A percentile compares a stretch with the other conserved stretches of the same genome.
Evolutionary conservation across 257 asterid species (phyloP).

Genomic region (Rhazya stricta): DNA sequence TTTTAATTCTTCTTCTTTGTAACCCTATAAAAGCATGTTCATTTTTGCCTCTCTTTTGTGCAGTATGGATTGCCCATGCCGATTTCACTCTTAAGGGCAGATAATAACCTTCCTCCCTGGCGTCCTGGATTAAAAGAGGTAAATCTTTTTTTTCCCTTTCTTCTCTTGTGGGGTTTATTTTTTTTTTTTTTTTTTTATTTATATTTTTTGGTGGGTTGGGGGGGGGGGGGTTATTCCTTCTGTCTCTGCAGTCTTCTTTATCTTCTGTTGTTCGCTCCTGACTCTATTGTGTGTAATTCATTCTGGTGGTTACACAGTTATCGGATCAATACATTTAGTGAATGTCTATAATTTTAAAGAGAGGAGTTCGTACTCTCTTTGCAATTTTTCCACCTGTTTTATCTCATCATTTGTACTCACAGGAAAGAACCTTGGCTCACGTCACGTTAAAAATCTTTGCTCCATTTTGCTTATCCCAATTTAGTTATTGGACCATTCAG

Average conservation of each 20-base stretch:
- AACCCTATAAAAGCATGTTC: not conserved
- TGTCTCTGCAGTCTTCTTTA: not conserved
- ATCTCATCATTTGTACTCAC: not conserved
- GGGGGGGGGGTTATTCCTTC: not conserved
- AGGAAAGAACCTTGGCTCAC: not conserved
- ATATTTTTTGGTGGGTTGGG: too few relatives aligned
- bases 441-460: not conserved
- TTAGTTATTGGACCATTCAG: not conserved
- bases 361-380: not conserved
- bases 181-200: too few relatives aligned
- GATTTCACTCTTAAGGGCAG: conserved; percentile 83
- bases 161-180: not conserved
- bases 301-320: not conserved
- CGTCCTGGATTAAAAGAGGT: conserved; percentile 87
- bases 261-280: not conserved
- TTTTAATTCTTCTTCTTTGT: not conserved
- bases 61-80: conserved; percentile 96
- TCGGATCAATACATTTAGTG: not conserved
- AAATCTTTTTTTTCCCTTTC: not conserved
- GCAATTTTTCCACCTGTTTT: not conserved
- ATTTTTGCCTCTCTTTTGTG: conserved; percentile 14
- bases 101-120: conserved; percentile 98
- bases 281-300: not conserved
- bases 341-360: not conserved
- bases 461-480: not conserved